phyloP scores from a whole-genome alignment of 768 basidiomycete genomes.

The Pulveroboletus sp. region DNA sequence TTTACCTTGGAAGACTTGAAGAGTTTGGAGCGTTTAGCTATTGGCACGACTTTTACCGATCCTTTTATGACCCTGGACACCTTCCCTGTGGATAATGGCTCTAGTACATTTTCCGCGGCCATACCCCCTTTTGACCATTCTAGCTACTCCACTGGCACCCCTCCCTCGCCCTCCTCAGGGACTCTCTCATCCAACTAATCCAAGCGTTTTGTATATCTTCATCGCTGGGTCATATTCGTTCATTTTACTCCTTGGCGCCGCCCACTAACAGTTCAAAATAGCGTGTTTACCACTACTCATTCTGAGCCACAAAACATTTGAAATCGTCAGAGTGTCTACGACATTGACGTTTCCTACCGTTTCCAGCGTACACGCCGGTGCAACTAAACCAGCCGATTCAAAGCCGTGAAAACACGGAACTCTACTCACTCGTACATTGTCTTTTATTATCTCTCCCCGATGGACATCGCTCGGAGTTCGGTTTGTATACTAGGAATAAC shows the following conservation, averaged over 20 bases:
- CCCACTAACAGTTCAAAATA: neutral
- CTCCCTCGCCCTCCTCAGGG: slow-evolving; percentile 11
- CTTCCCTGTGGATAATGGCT: neutral
- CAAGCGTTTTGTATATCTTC: neutral
- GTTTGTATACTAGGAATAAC: slow-evolving; percentile 2
- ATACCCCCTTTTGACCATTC: slow-evolving; percentile 21
- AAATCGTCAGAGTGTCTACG: neutral
- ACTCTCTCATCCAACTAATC: slow-evolving; percentile 2
- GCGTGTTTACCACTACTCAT: neutral
- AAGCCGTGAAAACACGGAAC: neutral
- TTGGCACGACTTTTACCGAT: slow-evolving; percentile 21
- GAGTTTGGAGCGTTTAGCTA: slow-evolving; percentile 15
- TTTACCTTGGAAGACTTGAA: slow-evolving; percentile 10
- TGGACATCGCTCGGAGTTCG: slow-evolving; percentile 10
- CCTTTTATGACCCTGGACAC: slow-evolving; percentile 15
- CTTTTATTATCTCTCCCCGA: neutral
- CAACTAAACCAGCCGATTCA: neutral
- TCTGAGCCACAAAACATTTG: neutral
- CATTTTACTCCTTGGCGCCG: neutral
- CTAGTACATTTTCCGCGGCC: neutral
- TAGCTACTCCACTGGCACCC: slow-evolving; percentile 8
- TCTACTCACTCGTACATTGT: neutral
- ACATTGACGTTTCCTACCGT: slow-evolving; percentile 4
- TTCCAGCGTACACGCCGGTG: neutral
- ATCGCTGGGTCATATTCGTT: neutral